A percentile compares a stretch with the other conserved stretches of the same genome.
Conservation (phyloP, 352 stramenopile genomes). For the Peronospora destructor region DNA sequence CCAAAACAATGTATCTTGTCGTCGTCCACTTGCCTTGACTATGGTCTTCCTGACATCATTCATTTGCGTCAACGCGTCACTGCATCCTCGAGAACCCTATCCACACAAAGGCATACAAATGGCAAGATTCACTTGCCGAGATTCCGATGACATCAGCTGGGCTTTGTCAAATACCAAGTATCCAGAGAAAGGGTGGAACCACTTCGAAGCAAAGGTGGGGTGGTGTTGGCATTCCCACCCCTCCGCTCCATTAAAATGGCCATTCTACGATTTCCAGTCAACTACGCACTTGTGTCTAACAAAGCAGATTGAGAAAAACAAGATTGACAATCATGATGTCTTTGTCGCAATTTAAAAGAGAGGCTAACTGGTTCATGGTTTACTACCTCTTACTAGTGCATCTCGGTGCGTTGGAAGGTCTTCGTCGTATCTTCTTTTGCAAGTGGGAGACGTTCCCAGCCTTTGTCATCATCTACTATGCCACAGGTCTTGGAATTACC, state of each 20-base stretch:
- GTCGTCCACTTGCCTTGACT: conserved; percentile 6
- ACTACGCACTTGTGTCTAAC: conserved; percentile 11
- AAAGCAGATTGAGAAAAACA: not conserved
- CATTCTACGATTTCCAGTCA: conserved; percentile 30
- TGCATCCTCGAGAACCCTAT: not conserved
- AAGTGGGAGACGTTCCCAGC: conserved; percentile 86
- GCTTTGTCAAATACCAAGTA: conserved; percentile 28
- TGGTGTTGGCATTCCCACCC: too few relatives aligned
- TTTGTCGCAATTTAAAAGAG: conserved; percentile 60
- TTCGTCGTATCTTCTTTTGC: conserved; percentile 72
- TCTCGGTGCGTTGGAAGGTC: conserved; percentile 79
- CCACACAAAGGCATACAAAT: conserved; percentile 20
- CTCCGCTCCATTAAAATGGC: not conserved
- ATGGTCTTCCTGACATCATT: conserved; percentile 32
- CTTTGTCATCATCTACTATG: conserved; percentile 90
- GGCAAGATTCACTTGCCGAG: conserved; percentile 3
- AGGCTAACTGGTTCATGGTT: conserved; percentile 97
- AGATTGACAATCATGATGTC: conserved; percentile 38
- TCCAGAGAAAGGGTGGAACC: conserved; percentile 2
- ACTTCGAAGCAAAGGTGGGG: too few relatives aligned
- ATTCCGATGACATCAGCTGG: conserved; percentile 30
- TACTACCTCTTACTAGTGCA: conserved; percentile 96
- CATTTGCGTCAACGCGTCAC: conserved; percentile 26
- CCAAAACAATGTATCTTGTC: too few relatives aligned
- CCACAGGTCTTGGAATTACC: conserved; percentile 95